Evolutionary conservation across 2,329 filamentous ascomycete genomes (phyloP), one percentile per base, ranked within the genome.

Genomic region (Xylaria digitata): DNA sequence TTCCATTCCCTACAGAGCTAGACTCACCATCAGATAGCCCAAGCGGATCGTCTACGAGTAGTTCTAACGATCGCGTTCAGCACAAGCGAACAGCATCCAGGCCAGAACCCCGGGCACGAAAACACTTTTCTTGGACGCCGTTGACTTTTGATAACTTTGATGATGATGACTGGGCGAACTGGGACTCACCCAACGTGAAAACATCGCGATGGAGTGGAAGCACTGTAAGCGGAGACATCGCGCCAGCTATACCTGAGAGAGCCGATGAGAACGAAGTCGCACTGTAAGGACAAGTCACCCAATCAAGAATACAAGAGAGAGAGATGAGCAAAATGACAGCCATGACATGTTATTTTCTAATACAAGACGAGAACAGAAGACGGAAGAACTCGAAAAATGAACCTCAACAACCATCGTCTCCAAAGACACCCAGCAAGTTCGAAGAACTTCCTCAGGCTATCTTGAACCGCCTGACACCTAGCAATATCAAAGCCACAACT

Each of bases 401-500:
- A 56, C 70, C 73, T 55, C 71, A 72, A 58, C 72, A 71, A 55
- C 67, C 68, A 21, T 68, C 75, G 21, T 73, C 74, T 34, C 75
- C 74, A 30, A 63, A 67, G 69, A 77, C 81, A 50, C 75, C 81
- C 21, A 80, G 80, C 67, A 84, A 82, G 73, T 78, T 87, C 42
- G 84, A 86, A 77, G 82, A 89, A 75, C 77, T 88, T 65, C 77
- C 91, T 32, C 93, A 92, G 81, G 89, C 90, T 55, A 86, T 90
- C 54, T 85, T 96, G 63, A 90, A 89, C 76, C 89, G 90, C 70
- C 81, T 94, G 48, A 87, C 88, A 8, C 92, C 94, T 0, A 89
- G 89, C 72, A 94, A 93, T 73, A 82, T 97, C 72, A 92, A 93
- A 77, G 87, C 89, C 43, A 95, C 92, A 0, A 92, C 94, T n/a